Conservation (phyloP, 192 early-diverging fungal genomes). For the Neocallimastix lanati region DNA sequence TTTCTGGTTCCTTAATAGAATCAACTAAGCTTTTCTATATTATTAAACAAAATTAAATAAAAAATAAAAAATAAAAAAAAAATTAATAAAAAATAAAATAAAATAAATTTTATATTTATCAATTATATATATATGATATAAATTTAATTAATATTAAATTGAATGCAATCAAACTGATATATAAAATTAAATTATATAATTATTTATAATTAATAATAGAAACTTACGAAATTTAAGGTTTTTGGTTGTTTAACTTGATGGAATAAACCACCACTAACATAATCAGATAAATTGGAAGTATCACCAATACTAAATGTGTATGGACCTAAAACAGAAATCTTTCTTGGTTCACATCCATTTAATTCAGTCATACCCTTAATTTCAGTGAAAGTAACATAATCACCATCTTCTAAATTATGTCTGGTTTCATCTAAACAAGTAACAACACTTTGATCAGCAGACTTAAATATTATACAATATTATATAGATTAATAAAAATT, state of each 20-base stretch:
- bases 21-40: constrained; percentile 47
- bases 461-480: constrained; percentile 1
- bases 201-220: no score
- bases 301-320: constrained; percentile 97
- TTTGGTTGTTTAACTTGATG: constrained; percentile 90
- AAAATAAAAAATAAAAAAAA: not conserved
- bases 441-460: constrained; percentile 62
- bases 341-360: constrained; percentile 58
- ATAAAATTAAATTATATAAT: no score
- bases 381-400: constrained; percentile 84
- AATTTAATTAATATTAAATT: no score
- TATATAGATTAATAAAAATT: no score
- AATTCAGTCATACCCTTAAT: constrained; percentile 81
- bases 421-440: constrained; percentile 91
- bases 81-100: not conserved
- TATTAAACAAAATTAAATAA: not conserved
- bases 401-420: constrained; percentile 95
- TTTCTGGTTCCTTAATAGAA: constrained; percentile 63
- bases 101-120: no score
- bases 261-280: constrained; percentile 74
- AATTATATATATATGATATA: no score
- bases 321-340: constrained; percentile 76
- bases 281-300: constrained; percentile 51
- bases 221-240: constrained; percentile 57
- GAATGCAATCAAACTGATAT: no score